phyloP scores from a whole-genome alignment of 495 filamentous ascomycete species.

The Cenococcum geophilum region DNA sequence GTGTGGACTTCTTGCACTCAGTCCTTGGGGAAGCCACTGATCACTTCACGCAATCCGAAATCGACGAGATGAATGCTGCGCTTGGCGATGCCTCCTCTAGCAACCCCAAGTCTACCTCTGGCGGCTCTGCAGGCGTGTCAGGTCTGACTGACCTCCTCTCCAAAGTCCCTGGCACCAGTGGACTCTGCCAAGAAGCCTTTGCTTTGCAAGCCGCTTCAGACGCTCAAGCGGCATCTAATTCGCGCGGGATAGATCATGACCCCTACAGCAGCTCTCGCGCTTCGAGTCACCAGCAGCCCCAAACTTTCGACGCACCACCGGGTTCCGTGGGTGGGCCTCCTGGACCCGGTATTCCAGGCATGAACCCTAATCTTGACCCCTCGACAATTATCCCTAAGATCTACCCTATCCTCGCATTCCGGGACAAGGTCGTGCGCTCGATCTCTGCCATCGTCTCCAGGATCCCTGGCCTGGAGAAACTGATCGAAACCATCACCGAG shows the following conservation, averaged over 20 bases:
- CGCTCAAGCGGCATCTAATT: slow-evolving; percentile 52
- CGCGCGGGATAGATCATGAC: slow-evolving; percentile 12
- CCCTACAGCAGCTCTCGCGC: slow-evolving; percentile 22
- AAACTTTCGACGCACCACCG: slow-evolving; percentile 45
- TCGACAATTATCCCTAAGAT: slow-evolving; percentile 75
- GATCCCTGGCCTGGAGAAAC: slow-evolving; percentile 78
- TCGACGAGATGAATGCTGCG: slow-evolving; percentile 78
- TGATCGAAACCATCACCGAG: slow-evolving; percentile 87
- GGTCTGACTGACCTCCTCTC: slow-evolving; percentile 66
- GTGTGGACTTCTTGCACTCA: slow-evolving; percentile 92
- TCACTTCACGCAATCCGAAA: slow-evolving; percentile 90
- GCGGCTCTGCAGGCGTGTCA: slow-evolving; percentile 37
- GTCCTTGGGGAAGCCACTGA: slow-evolving; percentile 95
- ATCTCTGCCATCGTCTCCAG: slow-evolving; percentile 82
- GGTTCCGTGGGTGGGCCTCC: slow-evolving; percentile 45
- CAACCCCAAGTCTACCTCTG: slow-evolving; percentile 40
- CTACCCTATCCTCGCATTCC: slow-evolving; percentile 89
- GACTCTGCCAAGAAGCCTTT: slow-evolving; percentile 70
- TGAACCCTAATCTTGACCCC: slow-evolving; percentile 73
- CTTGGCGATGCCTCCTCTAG: slow-evolving; percentile 54
- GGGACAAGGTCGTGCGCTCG: slow-evolving; percentile 82
- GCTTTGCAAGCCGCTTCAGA: slow-evolving; percentile 68
- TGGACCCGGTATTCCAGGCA: slow-evolving; percentile 56
- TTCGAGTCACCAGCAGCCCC: slow-evolving; percentile 13
- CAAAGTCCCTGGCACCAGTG: slow-evolving; percentile 73